A percentile compares a stretch with the other conserved stretches of the same genome.
Evolutionary conservation across 768 basidiomycete genomes (phyloP).

Genomic region (Agrocybe praecox): DNA sequence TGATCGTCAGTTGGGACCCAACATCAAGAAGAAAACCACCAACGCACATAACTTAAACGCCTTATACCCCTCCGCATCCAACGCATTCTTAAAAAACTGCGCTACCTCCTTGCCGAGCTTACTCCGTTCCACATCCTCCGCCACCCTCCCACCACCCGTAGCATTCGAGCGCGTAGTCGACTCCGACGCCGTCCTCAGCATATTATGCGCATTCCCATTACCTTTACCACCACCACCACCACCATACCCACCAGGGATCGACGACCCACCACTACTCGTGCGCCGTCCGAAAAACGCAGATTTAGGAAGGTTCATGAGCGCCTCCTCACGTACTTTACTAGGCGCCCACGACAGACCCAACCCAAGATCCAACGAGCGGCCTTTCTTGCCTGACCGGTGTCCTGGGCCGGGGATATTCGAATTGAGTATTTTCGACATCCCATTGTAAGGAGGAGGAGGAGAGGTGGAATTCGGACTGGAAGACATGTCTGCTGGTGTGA

Average conservation of each 20-base stretch:
- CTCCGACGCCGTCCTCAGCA: not conserved
- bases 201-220: constrained; percentile 16
- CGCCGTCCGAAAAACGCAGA: constrained; percentile 33
- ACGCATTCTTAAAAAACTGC: constrained; percentile 45
- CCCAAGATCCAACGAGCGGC: constrained; percentile 72
- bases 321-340: constrained; percentile 63
- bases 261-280: constrained; percentile 12
- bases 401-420: constrained; percentile 21
- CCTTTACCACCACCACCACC: constrained; percentile 1
- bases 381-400: constrained; percentile 53
- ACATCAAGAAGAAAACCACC: constrained; percentile 5
- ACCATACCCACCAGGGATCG: not conserved
- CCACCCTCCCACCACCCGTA: not conserved
- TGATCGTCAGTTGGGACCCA: constrained; percentile 1
- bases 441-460: not conserved
- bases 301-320: constrained; percentile 50
- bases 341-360: constrained; percentile 77
- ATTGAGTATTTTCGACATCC: not conserved
- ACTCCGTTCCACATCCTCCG: constrained; percentile 29
- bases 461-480: not conserved
- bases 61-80: constrained; percentile 48
- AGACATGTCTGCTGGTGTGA: not conserved
- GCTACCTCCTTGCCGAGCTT: constrained; percentile 49
- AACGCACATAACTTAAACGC: constrained; percentile 67
- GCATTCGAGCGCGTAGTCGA: not conserved